These are phyloP conservation scores for Solanum paucissectum DNA, from an alignment of 257 asterid genomes.

Conservation along the genomic window DNA sequence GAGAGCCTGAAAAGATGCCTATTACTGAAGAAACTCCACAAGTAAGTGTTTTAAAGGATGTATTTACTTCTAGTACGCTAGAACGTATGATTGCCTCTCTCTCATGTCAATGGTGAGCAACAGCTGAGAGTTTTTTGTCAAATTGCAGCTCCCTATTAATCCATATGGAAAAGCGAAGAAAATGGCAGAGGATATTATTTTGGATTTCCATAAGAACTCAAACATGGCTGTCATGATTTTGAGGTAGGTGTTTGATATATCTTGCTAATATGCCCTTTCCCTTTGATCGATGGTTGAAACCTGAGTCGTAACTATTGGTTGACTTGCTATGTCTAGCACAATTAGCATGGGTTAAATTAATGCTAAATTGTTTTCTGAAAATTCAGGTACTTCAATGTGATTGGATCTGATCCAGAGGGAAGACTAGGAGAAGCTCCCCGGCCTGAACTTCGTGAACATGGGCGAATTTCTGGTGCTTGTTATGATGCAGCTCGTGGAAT, in stretches of 20 bases:
- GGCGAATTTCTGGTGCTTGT: constrained; percentile 90
- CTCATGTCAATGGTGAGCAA: background rate
- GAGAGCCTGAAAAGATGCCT: constrained; percentile 89
- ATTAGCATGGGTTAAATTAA: background rate
- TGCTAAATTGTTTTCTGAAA: background rate
- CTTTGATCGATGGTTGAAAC: background rate
- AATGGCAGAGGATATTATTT: constrained; percentile 94
- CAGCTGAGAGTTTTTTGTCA: constrained; percentile 2
- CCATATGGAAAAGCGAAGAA: constrained; percentile 98
- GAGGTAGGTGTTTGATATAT: constrained; percentile 31
- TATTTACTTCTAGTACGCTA: background rate
- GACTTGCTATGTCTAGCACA: background rate
- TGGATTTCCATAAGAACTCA: constrained; percentile 77
- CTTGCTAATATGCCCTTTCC: background rate
- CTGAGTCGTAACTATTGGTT: background rate
- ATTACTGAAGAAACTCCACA: constrained; percentile 74
- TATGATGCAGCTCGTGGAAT: constrained; percentile 93
- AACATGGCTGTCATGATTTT: constrained; percentile 92
- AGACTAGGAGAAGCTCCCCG: constrained; percentile 93
- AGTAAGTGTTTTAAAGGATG: constrained; percentile 17
- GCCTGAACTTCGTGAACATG: constrained; percentile 86
- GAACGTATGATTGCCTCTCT: background rate
- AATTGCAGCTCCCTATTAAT: constrained; percentile 68
- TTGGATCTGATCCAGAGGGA: constrained; percentile 85
- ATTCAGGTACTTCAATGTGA: constrained; percentile 37